Evolutionary conservation across 1,139 yeast genomes (phyloP).

Genomic region (Pichia sp.): DNA sequence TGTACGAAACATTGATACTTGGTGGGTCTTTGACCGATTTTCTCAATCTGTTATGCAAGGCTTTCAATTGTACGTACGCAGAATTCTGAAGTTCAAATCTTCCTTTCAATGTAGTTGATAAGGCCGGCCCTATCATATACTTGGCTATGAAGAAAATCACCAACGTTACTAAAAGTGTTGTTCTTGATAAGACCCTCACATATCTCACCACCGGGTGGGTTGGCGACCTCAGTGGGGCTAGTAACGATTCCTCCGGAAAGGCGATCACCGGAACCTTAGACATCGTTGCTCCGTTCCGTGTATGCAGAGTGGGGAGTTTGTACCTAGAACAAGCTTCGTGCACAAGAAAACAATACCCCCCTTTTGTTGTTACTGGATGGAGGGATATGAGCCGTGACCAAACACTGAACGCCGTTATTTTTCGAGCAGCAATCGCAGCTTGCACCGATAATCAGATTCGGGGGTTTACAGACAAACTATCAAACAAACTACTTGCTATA

Average conservation of each 20-base stretch:
- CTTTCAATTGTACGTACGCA: constrained; percentile 23
- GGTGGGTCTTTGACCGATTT: constrained; percentile 30
- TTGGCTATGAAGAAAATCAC: constrained; percentile 25
- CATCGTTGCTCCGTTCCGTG: background rate
- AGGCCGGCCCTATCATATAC: constrained; percentile 26
- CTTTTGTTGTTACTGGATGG: no score
- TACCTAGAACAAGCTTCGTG: no score
- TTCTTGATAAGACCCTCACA: constrained; percentile 27
- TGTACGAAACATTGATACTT: constrained; percentile 37
- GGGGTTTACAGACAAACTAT: no score
- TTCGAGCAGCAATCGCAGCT: background rate
- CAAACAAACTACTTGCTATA: no score
- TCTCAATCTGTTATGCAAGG: constrained; percentile 19
- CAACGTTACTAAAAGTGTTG: constrained; percentile 26
- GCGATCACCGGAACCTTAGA: constrained; percentile 26
- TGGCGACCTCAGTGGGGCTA: constrained; percentile 1
- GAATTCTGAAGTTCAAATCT: constrained; percentile 25
- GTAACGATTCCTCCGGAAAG: constrained; percentile 30
- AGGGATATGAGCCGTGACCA: no score
- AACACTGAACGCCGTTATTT: no score
- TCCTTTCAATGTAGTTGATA: constrained; percentile 25
- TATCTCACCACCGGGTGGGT: constrained; percentile 28
- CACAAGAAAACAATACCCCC: no score
- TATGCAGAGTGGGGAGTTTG: no score
- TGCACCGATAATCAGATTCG: background rate